A percentile compares a stretch with the other conserved stretches of the same genome.
These are phyloP conservation scores for Calonectria fujianensis DNA, from an alignment of 2,329 filamentous ascomycete genomes.

Conservation along the genomic window DNA sequence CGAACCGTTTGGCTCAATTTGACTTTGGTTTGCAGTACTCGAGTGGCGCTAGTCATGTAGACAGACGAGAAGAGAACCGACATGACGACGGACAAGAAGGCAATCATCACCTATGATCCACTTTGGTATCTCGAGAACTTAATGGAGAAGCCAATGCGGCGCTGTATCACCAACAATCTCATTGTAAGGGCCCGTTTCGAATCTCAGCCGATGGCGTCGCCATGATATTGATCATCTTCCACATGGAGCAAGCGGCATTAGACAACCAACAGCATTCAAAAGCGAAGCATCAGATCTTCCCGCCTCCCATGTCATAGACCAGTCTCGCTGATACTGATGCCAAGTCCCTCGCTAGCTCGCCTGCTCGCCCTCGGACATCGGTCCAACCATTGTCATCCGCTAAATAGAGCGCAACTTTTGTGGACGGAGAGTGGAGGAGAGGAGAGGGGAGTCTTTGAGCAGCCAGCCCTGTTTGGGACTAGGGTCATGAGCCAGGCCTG, in stretches of 20 bases:
- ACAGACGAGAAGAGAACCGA: constrained; percentile 23
- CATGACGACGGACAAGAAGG: constrained; percentile 16
- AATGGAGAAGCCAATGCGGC: constrained; percentile 10
- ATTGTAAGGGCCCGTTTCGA: constrained; percentile 13
- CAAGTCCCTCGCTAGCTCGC: constrained; percentile 10
- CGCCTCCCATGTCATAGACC: constrained; percentile 23
- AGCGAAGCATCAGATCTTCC: constrained; percentile 16
- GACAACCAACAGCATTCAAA: constrained; percentile 25
- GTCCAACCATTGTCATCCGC: constrained; percentile 20
- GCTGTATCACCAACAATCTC: constrained; percentile 20
- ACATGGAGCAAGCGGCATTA: constrained; percentile 1
- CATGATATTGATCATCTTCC: constrained; percentile 25
- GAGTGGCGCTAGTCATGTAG: constrained; percentile 27
- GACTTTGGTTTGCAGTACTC: constrained; percentile 9
- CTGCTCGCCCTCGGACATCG: constrained; percentile 6
- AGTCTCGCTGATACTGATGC: constrained; percentile 18
- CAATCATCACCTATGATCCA: constrained; percentile 29
- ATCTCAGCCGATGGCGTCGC: constrained; percentile 14
- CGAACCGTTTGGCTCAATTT: constrained; percentile 24
- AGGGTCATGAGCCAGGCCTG: constrained; percentile 15
- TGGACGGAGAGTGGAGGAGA: constrained; percentile 17
- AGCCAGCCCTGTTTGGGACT: constrained; percentile 30
- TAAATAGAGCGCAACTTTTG: constrained; percentile 17
- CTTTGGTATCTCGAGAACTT: constrained; percentile 5
- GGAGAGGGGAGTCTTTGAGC: constrained; percentile 25